phyloP scores from a whole-genome alignment of 2,329 filamentous ascomycete genomes.

The Beauveria asiatica region DNA sequence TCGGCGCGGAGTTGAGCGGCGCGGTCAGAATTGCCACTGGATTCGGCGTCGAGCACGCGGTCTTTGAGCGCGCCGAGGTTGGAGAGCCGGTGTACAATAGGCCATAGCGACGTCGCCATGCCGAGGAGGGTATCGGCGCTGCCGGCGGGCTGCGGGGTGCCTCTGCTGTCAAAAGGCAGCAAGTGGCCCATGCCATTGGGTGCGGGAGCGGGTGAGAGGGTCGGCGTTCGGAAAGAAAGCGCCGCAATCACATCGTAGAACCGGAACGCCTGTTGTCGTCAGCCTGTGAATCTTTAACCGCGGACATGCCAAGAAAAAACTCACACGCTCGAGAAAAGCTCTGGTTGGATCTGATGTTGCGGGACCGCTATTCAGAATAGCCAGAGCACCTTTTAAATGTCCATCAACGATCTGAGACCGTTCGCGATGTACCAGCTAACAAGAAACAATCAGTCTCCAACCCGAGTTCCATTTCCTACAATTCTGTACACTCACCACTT shows the following conservation, averaged over 20 bases:
- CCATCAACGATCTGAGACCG: conserved; percentile 51
- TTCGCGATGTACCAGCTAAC: conserved; percentile 50
- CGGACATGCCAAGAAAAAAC: not conserved
- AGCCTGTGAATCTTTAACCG: not conserved
- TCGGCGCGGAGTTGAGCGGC: conserved; percentile 40
- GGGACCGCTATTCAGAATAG: conserved; percentile 45
- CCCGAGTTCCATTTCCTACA: too few species aligned
- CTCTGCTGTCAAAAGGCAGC: conserved; percentile 36
- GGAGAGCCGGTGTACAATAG: conserved; percentile 52
- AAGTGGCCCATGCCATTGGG: conserved; percentile 38
- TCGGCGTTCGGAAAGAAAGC: conserved; percentile 50
- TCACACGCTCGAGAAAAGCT: conserved; percentile 50
- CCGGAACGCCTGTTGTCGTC: conserved; percentile 43
- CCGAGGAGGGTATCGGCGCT: conserved; percentile 52
- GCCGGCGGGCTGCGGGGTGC: conserved; percentile 37
- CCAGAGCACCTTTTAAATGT: conserved; percentile 53
- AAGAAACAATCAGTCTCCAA: not conserved
- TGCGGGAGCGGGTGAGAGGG: conserved; percentile 42
- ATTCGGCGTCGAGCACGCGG: conserved; percentile 37
- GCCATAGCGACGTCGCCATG: conserved; percentile 55
- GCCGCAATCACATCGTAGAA: conserved; percentile 60
- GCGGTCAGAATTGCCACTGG: conserved; percentile 23
- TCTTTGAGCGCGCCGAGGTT: conserved; percentile 44
- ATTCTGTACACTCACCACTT: conserved; percentile 42
- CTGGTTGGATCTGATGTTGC: conserved; percentile 41